phyloP scores from a whole-genome alignment of 2,329 filamentous ascomycete genomes.

The Dothiorella sarmentorum region DNA sequence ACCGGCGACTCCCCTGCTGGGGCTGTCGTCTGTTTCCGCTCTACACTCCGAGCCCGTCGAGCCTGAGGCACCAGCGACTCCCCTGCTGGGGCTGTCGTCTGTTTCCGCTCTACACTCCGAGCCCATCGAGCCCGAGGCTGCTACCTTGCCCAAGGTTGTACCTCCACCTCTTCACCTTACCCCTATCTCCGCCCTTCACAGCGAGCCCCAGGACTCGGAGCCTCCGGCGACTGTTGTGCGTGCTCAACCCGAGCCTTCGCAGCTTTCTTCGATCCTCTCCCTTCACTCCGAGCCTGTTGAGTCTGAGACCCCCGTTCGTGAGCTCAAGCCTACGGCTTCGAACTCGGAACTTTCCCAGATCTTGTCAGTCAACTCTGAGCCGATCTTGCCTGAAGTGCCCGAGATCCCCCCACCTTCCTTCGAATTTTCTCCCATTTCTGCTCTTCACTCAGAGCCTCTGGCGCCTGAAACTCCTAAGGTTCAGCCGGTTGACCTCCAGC shows the following conservation, averaged over 20 bases:
- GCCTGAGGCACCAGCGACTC: constrained; percentile 5
- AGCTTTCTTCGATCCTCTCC: constrained; percentile 8
- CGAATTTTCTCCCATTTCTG: constrained; percentile 7
- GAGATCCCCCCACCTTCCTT: background rate
- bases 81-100: constrained; percentile 19
- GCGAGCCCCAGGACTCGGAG: constrained; percentile 26
- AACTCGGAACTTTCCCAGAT: constrained; percentile 10
- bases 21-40: constrained; percentile 21
- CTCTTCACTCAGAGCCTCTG: constrained; percentile 9
- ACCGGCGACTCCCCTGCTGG: constrained; percentile 14
- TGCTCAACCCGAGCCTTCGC: background rate
- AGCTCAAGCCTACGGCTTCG: background rate
- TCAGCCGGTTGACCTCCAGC: constrained; percentile 8
- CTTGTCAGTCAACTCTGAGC: constrained; percentile 18
- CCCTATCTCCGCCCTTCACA: constrained; percentile 46
- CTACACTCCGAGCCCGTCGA: constrained; percentile 23
- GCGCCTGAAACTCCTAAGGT: constrained; percentile 14
- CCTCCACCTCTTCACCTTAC: constrained; percentile 40
- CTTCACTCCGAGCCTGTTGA: constrained; percentile 15
- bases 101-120: constrained; percentile 24
- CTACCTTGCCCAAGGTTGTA: background rate
- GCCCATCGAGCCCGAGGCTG: constrained; percentile 22
- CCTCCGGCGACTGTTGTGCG: constrained; percentile 11
- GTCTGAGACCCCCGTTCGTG: constrained; percentile 2
- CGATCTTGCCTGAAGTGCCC: constrained; percentile 18